Evolutionary conservation across 371 early-diverging fungal species (phyloP), one percentile per base, ranked within the genome.

Genomic region (Umbelopsis sp.): DNA sequence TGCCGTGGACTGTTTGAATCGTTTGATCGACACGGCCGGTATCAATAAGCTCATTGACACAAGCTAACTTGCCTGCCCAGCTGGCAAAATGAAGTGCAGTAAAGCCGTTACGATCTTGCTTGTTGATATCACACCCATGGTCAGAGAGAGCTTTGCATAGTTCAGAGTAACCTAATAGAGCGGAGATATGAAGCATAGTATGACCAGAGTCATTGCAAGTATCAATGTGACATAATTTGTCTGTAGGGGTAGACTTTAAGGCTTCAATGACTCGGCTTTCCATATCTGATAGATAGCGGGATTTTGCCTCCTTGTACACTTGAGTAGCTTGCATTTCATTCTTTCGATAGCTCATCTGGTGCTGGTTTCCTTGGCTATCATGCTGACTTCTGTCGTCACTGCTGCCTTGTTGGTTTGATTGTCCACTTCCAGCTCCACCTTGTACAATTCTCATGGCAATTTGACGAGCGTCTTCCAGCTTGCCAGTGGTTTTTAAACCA

Each of bases 371-470:
- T 24, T 65, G 57, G 46, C 44, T 20, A 37, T 63, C 37, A 37
- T 22, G 24, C 9, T 35, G 41, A n/a, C 37, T 65, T 25, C 65
- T 71, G 68, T 64, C 77, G 37, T 66, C 68, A 65, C 44, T 66
- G 48, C 45, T 66, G 48, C 16, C 18, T 48, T 48, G n/a, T 20
- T 48, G 48, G 41, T 69, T 65, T 46, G 24, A 12, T 71, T n/a
- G 81, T 51, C 83, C 84, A 50, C 80, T 74, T 48, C 85, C 84
- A 50, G 81, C 73, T 48, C 85, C 86, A 11, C 86, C 87, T 71
- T 86, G 89, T 4, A 90, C 86, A 69, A 89, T 86, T 22, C 84
- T 77, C 86, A 87, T 86, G 24, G 89, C 92, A 67, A 84, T 84
- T 57, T 83, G 81, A 41, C 87, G 67, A 12, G 87, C 84, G 65